Percentiles rank a stretch among this genome's conserved stretches.
phyloP scores from a whole-genome alignment of 805 yeast species.

The Ogataea wickerhamii region DNA sequence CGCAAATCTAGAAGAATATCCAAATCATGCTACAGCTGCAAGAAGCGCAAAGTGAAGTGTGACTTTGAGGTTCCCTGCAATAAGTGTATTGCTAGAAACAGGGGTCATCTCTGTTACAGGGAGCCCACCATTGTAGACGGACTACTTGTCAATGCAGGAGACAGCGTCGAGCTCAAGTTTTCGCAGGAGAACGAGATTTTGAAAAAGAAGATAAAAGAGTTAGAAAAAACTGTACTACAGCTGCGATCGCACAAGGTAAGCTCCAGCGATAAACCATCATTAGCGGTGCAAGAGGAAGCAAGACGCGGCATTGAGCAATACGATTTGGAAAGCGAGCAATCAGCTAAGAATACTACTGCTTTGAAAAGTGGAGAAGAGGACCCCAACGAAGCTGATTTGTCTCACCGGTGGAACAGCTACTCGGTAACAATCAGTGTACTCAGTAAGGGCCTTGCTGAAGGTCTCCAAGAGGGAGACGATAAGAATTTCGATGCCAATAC shows the following conservation, averaged over 20 bases:
- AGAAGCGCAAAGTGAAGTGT: conserved; percentile 46
- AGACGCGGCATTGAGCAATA: neutral
- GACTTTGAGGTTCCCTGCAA: conserved; percentile 46
- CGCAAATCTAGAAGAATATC: conserved; percentile 34
- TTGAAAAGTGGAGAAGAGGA: conserved; percentile 2
- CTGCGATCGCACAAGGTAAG: conserved; percentile 4
- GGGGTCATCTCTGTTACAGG: conserved; percentile 30
- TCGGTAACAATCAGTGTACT: conserved; percentile 23
- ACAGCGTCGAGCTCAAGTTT: conserved; percentile 22
- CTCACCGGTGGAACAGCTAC: conserved; percentile 25
- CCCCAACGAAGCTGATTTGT: conserved; percentile 6
- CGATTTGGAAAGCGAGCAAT: too few relatives aligned
- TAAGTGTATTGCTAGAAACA: conserved; percentile 35
- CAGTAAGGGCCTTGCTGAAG: conserved; percentile 24
- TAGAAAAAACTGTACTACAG: conserved; percentile 22
- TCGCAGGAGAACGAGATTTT: conserved; percentile 29
- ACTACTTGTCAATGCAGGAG: conserved; percentile 24
- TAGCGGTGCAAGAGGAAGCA: neutral
- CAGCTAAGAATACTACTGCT: neutral
- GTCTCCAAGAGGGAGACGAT: conserved; percentile 22
- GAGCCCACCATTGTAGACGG: conserved; percentile 36
- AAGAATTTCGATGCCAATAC: conserved; percentile 25
- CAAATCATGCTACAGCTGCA: conserved; percentile 44
- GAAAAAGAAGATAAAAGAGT: conserved; percentile 24
- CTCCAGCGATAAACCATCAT: neutral